These are phyloP conservation scores for Fusarium tanahbumbuense DNA, from an alignment of 2,329 filamentous ascomycete genomes.

Conservation along the genomic window DNA sequence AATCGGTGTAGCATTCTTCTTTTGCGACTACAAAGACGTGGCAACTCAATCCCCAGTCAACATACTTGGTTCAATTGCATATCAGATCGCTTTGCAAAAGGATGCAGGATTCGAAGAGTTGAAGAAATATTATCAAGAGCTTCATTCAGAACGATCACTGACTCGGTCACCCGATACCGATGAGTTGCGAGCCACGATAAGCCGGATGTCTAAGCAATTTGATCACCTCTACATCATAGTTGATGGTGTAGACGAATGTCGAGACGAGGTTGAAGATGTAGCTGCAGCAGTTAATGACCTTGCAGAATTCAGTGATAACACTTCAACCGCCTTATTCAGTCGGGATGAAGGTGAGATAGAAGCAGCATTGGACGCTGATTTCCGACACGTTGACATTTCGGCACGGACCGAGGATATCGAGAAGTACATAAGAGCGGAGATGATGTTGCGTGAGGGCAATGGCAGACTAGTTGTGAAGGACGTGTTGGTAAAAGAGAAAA, in stretches of 20 bases:
- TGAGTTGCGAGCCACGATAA: background rate
- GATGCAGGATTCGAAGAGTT: slow-evolving; percentile 9
- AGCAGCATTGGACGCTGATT: background rate
- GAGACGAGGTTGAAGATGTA: background rate
- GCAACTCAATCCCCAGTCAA: rapidly evolving
- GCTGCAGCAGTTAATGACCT: background rate
- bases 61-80: slow-evolving; percentile 12
- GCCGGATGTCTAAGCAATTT: background rate
- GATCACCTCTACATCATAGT: background rate
- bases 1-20: slow-evolving; percentile 14
- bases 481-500: background rate
- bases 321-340: slow-evolving; percentile 12
- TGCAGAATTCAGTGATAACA: background rate
- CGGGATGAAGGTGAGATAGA: slow-evolving; percentile 15
- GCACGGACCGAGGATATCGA: slow-evolving; percentile 14
- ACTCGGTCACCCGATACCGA: background rate
- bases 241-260: slow-evolving; percentile 9
- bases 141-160: background rate
- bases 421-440: slow-evolving; percentile 10
- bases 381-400: background rate
- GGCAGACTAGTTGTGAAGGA: background rate
- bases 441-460: background rate
- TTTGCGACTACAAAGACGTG: slow-evolving; percentile 21
- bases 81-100: slow-evolving; percentile 22
- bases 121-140: background rate